Evolutionary conservation across 2,329 filamentous ascomycete species (phyloP).

Genomic region (Xylaria sp.): DNA sequence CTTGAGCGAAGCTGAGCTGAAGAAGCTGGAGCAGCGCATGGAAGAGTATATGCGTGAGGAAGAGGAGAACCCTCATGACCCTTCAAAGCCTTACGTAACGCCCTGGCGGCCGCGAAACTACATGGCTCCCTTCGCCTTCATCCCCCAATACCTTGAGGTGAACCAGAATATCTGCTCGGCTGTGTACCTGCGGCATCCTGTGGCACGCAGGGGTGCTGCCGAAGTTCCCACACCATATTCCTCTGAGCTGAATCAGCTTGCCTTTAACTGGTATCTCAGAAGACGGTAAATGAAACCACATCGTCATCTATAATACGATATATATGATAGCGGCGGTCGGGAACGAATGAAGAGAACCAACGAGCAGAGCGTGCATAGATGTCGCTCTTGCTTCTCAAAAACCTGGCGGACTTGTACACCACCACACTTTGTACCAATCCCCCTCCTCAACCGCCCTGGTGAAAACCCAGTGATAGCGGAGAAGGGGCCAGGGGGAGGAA

Average conservation of each 20-base stretch:
- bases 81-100: constrained; percentile 83
- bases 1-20: constrained; percentile 63
- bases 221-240: constrained; percentile 88
- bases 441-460: neutral
- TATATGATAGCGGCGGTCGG: neutral
- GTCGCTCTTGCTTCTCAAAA: neutral
- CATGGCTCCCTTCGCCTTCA: constrained; percentile 93
- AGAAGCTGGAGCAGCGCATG: constrained; percentile 66
- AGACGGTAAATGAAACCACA: constrained; percentile 66
- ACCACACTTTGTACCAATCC: constrained; percentile 12
- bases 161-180: constrained; percentile 97
- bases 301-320: constrained; percentile 13
- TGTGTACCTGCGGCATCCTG: constrained; percentile 93
- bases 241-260: constrained; percentile 76
- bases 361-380: neutral
- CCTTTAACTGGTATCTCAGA: constrained; percentile 94
- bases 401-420: constrained; percentile 11
- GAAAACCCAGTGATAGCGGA: neutral
- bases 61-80: constrained; percentile 80
- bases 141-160: constrained; percentile 94
- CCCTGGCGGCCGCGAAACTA: constrained; percentile 89
- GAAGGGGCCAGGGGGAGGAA: neutral
- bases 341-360: constrained; percentile 13
- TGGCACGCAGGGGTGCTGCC: constrained; percentile 80
- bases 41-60: constrained; percentile 68